Percentiles rank a stretch among this genome's conserved stretches.
phyloP scores from a whole-genome alignment of 139 green algal species.

The Picochlorum sp. region DNA sequence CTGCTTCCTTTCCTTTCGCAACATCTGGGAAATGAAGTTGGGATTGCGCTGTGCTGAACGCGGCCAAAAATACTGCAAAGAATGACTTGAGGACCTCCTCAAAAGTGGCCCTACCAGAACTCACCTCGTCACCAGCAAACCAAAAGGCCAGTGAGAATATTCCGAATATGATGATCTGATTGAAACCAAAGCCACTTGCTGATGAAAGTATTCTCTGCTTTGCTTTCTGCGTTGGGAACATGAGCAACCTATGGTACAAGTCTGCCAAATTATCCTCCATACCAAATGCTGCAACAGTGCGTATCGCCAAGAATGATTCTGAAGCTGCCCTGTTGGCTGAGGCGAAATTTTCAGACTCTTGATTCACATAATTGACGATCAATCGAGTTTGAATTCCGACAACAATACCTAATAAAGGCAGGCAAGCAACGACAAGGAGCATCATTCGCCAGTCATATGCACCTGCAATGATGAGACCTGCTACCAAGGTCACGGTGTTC shows the following conservation, averaged over 20 bases:
- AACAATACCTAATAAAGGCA: conserved; percentile 55
- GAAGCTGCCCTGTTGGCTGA: conserved; percentile 56
- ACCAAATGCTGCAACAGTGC: conserved; percentile 60
- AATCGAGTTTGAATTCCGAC: conserved; percentile 42
- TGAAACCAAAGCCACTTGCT: conserved; percentile 47
- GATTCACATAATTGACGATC: conserved; percentile 19
- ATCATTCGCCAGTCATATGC: conserved; percentile 64
- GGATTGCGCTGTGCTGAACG: conserved; percentile 45
- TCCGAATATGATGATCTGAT: conserved; percentile 52
- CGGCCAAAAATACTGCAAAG: conserved; percentile 63
- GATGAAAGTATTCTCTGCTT: conserved; percentile 13
- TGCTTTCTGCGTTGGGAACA: conserved; percentile 23
- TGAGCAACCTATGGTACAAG: conserved; percentile 29
- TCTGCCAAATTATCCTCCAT: conserved; percentile 42
- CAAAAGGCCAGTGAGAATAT: conserved; percentile 63
- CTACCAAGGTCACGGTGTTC: conserved; percentile 45
- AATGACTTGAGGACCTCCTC: conserved; percentile 65
- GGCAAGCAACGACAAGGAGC: conserved; percentile 57
- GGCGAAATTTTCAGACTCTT: conserved; percentile 46
- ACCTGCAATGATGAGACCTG: conserved; percentile 53
- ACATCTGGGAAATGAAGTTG: conserved; percentile 58
- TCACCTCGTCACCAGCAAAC: conserved; percentile 43
- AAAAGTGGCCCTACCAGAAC: conserved; percentile 38
- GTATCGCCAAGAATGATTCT: conserved; percentile 60
- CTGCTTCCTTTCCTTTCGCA: conserved; percentile 50